Conservation (phyloP, 257 asterid species). For the Solanum infundibuliforme region DNA sequence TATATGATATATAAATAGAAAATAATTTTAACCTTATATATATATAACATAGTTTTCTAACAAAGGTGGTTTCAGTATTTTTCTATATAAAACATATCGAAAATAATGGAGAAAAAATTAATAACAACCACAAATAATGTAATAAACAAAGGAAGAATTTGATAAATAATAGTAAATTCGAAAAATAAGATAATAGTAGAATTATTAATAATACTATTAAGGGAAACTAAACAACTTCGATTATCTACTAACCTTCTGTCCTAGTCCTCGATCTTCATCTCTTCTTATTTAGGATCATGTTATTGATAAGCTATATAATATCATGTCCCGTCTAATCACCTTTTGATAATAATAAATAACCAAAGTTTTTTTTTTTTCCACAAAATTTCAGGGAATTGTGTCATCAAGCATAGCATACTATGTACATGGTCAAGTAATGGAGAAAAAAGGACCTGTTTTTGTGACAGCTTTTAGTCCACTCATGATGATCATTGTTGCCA, state of each 20-base stretch:
- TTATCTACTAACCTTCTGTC: accelerated
- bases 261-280: not conserved
- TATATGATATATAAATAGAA: not conserved
- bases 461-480: conserved; percentile 86
- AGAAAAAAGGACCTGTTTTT: conserved; percentile 73
- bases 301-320: accelerated
- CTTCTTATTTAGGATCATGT: not conserved
- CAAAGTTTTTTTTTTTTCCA: not conserved
- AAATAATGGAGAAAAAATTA: not conserved
- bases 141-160: not conserved
- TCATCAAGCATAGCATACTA: no score
- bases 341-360: not conserved
- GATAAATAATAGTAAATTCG: not conserved
- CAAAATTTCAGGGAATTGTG: conserved; percentile 9
- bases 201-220: not conserved
- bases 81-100: not conserved
- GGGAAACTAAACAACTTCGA: not conserved
- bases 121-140: not conserved
- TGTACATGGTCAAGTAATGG: conserved; percentile 34
- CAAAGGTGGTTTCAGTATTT: not conserved
- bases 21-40: not conserved
- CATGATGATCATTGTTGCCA: conserved; percentile 88
- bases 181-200: no score
- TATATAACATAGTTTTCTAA: not conserved
- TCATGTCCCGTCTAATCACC: accelerated